Evolutionary conservation across 768 basidiomycete species (phyloP).

Genomic region (Lactarius hengduanensis): DNA sequence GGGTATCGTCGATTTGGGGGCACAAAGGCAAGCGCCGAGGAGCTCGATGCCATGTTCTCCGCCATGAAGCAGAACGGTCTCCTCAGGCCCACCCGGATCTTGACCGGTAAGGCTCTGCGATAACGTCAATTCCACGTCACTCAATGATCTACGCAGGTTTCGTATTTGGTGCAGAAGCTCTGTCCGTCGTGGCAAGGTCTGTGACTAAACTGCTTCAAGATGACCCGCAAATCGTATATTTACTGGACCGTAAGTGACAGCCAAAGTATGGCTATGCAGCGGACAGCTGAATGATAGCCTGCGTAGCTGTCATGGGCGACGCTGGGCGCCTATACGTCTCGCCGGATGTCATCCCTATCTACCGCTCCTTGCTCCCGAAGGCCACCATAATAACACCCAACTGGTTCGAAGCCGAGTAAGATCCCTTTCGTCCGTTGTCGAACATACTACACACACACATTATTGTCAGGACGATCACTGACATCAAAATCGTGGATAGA

Average conservation of each 20-base stretch:
- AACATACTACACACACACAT: not conserved
- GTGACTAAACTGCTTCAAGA: slow-evolving; percentile 57
- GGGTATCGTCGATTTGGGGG: slow-evolving; percentile 86
- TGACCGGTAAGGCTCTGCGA: slow-evolving; percentile 59
- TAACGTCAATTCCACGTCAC: not conserved
- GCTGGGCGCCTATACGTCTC: slow-evolving; percentile 87
- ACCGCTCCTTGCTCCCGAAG: slow-evolving; percentile 73
- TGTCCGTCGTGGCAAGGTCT: slow-evolving; percentile 62
- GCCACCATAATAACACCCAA: slow-evolving; percentile 96
- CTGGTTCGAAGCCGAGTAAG: slow-evolving; percentile 96
- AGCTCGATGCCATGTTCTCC: slow-evolving; percentile 74
- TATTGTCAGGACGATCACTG: slow-evolving; percentile 66
- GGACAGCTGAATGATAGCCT: slow-evolving; percentile 1
- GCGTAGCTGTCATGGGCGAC: slow-evolving; percentile 90
- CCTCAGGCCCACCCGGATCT: slow-evolving; percentile 63
- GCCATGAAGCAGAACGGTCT: slow-evolving; percentile 75
- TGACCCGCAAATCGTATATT: slow-evolving; percentile 68
- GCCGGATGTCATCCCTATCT: slow-evolving; percentile 81
- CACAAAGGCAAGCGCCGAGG: slow-evolving; percentile 69
- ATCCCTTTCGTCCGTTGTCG: slow-evolving; percentile 14
- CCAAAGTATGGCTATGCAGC: not conserved
- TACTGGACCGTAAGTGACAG: slow-evolving; percentile 79
- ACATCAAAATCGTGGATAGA: slow-evolving; percentile 63
- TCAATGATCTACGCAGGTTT: slow-evolving; percentile 57
- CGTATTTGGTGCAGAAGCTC: slow-evolving; percentile 78